Percentiles rank a stretch among this genome's conserved stretches.
Conservation (phyloP, 1,284 basidiomycete genomes). For the Leccinum pallidistipes region DNA sequence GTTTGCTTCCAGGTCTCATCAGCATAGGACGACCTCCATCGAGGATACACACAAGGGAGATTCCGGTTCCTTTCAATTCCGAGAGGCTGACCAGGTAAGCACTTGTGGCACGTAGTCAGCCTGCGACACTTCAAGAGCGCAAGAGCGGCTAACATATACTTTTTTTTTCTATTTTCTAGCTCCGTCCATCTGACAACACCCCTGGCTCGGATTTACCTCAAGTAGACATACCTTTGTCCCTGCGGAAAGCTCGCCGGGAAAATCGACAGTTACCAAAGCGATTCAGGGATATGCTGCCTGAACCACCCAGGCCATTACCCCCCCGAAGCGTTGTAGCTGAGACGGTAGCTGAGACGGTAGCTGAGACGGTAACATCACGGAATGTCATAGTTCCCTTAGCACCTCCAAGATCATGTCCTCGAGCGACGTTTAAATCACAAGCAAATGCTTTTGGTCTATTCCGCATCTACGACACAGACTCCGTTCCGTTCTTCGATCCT, state of each 20-base stretch:
- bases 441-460: background rate
- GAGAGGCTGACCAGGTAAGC: too few relatives aligned
- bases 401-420: background rate
- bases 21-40: background rate
- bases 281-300: background rate
- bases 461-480: background rate
- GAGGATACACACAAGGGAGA: background rate
- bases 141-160: too few relatives aligned
- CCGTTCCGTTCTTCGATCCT: background rate
- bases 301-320: background rate
- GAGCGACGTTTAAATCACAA: background rate
- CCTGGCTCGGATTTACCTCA: background rate
- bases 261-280: background rate
- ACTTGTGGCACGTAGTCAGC: too few relatives aligned
- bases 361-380: background rate
- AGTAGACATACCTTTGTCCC: background rate
- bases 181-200: background rate
- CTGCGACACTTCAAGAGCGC: too few relatives aligned
- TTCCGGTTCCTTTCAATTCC: too few relatives aligned
- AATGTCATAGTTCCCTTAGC: background rate
- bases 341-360: background rate
- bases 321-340: background rate
- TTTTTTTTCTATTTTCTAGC: background rate
- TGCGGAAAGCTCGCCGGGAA: background rate
- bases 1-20: background rate